Evolutionary conservation across 2,329 filamentous ascomycete genomes (phyloP).

Genomic region (Trichoderma sp.): DNA sequence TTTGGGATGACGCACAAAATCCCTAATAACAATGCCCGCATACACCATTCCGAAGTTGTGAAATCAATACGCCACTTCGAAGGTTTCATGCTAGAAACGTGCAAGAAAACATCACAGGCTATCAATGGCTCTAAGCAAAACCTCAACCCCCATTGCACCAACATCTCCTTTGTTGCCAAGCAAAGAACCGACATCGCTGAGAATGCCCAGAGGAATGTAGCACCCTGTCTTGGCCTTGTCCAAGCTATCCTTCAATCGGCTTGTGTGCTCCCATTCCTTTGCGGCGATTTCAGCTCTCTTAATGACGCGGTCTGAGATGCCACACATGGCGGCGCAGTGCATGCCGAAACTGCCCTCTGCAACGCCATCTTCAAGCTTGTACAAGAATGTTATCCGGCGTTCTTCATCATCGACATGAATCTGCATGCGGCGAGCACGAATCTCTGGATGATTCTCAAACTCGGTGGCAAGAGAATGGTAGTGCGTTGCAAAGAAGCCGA

Average conservation of each 20-base stretch:
- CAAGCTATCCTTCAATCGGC: conserved; percentile 80
- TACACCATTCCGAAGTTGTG: not conserved
- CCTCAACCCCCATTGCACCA: conserved; percentile 52
- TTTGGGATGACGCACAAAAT: not conserved
- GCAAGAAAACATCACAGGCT: conserved; percentile 42
- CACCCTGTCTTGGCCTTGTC: conserved; percentile 75
- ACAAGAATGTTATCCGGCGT: conserved; percentile 90
- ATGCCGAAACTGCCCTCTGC: conserved; percentile 97
- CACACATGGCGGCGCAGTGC: conserved; percentile 98
- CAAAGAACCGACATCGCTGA: conserved; percentile 82
- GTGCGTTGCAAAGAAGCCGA: conserved; percentile 97
- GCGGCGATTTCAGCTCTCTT: conserved; percentile 85
- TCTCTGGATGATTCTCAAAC: conserved; percentile 85
- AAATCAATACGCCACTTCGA: not conserved
- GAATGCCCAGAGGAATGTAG: conserved; percentile 78
- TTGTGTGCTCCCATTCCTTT: conserved; percentile 92
- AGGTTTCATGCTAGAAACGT: not conserved
- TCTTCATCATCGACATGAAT: conserved; percentile 86
- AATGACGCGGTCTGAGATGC: conserved; percentile 79
- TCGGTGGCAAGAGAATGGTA: conserved; percentile 93
- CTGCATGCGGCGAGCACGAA: conserved; percentile 83
- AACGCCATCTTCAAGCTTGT: conserved; percentile 88
- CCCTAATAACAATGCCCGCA: conserved; percentile 2
- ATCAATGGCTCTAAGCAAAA: conserved; percentile 59
- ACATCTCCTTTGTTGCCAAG: conserved; percentile 58